Percentiles rank a stretch among this genome's conserved stretches.
These are phyloP conservation scores for Carex sylvatica DNA, from an alignment of 202 grass and related monocot species.

Conservation along the genomic window DNA sequence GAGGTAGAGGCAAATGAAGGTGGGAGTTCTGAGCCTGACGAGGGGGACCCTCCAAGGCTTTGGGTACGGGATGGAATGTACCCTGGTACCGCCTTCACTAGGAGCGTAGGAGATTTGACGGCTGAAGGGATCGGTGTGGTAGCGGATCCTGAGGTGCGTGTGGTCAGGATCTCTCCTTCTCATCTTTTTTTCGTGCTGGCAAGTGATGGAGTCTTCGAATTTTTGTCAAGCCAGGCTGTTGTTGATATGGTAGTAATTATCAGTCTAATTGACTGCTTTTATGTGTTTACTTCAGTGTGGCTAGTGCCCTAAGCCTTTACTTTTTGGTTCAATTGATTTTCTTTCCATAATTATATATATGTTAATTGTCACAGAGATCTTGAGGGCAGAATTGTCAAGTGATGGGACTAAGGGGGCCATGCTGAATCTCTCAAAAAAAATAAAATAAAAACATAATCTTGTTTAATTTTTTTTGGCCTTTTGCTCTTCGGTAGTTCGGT, in stretches of 20 bases:
- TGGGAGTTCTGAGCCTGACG: conserved; percentile 42
- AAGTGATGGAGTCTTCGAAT: conserved; percentile 90
- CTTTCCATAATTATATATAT: neutral
- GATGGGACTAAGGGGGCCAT: neutral
- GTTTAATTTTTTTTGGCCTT: neutral
- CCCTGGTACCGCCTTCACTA: conserved; percentile 77
- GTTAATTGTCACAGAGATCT: neutral
- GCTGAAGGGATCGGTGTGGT: conserved; percentile 69
- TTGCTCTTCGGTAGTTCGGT: neutral
- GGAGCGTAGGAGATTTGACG: conserved; percentile 67
- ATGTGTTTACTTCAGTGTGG: neutral
- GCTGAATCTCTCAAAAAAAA: neutral
- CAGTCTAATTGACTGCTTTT: neutral
- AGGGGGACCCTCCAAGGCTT: conserved; percentile 68
- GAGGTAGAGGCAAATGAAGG: conserved; percentile 19
- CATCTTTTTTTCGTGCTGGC: conserved; percentile 78
- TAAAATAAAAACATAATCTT: neutral
- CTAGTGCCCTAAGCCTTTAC: neutral
- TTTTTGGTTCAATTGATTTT: neutral
- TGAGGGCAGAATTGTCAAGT: neutral
- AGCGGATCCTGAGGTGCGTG: conserved; percentile 74
- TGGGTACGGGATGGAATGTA: conserved; percentile 77
- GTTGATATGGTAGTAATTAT: conserved; percentile 66
- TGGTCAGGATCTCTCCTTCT: conserved; percentile 51
- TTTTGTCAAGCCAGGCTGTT: conserved; percentile 84